These are phyloP conservation scores for Dalbergia cultrata DNA, from an alignment of 306 rosid species.

Conservation along the genomic window DNA sequence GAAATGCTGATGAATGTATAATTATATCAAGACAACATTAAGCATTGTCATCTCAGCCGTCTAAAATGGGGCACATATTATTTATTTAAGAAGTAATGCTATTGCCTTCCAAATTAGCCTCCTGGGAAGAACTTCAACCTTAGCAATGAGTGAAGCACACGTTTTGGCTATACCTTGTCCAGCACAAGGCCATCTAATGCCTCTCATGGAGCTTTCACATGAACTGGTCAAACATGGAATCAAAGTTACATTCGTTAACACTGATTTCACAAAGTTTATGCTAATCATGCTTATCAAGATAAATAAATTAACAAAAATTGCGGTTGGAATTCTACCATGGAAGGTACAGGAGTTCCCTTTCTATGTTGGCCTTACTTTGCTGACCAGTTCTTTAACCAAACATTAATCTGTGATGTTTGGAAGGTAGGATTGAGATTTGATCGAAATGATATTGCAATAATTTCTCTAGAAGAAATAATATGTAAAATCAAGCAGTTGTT, in stretches of 20 bases:
- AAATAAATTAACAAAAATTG: no score
- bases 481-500: constrained; percentile 25
- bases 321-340: constrained; percentile 55
- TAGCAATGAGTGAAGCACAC: neutral
- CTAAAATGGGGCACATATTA: no score
- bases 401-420: constrained; percentile 47
- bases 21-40: no score
- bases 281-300: no score
- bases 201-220: neutral
- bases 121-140: no score
- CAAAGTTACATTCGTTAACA: neutral
- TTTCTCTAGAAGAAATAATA: constrained; percentile 8
- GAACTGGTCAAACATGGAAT: neutral
- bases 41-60: no score
- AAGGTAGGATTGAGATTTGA: constrained; percentile 38
- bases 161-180: neutral
- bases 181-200: neutral
- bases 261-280: neutral
- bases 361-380: constrained; percentile 52
- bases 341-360: constrained; percentile 45
- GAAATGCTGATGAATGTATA: no score
- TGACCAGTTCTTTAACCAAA: constrained; percentile 36
- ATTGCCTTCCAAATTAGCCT: no score
- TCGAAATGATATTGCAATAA: neutral
- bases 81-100: no score